phyloP scores from a whole-genome alignment of 78 protist genomes.

The Dictyostelium discoideum region DNA sequence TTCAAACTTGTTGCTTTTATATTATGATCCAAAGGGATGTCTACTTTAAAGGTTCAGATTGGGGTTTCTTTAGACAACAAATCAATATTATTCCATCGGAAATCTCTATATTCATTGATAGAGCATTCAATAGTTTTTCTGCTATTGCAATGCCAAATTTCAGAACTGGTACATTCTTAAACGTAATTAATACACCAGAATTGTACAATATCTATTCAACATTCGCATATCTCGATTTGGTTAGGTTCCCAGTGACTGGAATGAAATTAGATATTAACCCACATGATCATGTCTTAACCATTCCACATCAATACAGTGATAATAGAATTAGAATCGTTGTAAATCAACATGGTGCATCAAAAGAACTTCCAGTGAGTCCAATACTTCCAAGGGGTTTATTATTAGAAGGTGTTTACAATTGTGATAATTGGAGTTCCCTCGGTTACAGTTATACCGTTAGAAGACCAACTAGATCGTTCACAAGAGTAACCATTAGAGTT shows the following conservation, averaged over 20 bases:
- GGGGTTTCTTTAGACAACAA: neutral
- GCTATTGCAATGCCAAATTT: neutral
- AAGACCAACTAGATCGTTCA: neutral
- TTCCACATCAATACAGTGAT: neutral
- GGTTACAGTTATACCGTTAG: neutral
- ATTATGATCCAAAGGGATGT: neutral
- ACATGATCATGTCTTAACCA: neutral
- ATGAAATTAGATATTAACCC: neutral
- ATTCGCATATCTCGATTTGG: neutral
- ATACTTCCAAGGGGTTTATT: neutral
- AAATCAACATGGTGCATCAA: neutral
- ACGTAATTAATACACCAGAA: neutral
- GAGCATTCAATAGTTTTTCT: neutral
- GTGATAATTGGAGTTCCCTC: neutral
- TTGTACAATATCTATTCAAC: neutral
- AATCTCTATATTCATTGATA: neutral
- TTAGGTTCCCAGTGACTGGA: neutral
- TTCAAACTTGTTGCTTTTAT: neutral
- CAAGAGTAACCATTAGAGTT: neutral
- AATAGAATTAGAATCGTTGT: neutral
- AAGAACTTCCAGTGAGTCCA: neutral
- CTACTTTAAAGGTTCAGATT: neutral
- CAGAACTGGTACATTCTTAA: neutral
- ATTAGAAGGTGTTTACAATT: neutral
- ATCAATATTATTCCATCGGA: neutral